Conservation (phyloP, 257 asterid genomes). For the Plectranthus barbatus region DNA sequence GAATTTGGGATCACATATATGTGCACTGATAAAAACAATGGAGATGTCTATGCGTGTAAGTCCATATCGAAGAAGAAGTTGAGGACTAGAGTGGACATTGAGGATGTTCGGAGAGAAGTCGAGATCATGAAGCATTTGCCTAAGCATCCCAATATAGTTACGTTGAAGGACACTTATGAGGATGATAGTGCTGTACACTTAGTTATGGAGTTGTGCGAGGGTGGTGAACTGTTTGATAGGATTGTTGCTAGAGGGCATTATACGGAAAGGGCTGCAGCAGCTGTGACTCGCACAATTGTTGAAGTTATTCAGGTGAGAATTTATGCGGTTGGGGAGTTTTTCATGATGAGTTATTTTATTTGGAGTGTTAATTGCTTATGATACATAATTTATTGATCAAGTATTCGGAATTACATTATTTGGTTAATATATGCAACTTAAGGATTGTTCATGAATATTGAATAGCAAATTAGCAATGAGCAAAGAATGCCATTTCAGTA, state of each 20-base stretch:
- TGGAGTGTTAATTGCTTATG: not conserved
- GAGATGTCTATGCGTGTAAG: slow-evolving; percentile 47
- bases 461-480: not conserved
- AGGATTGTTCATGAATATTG: not conserved
- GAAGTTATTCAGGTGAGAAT: slow-evolving; percentile 50
- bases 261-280: slow-evolving; percentile 65
- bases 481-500: not conserved
- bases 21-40: slow-evolving; percentile 37
- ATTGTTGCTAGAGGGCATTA: slow-evolving; percentile 62
- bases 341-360: not conserved
- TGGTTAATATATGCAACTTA: not conserved
- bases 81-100: slow-evolving; percentile 49
- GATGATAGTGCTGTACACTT: slow-evolving; percentile 53
- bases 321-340: not conserved
- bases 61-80: slow-evolving; percentile 58
- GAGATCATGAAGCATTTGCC: slow-evolving; percentile 67
- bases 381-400: not conserved
- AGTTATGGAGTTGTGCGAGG: slow-evolving; percentile 72
- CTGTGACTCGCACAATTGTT: slow-evolving; percentile 44
- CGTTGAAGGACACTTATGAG: slow-evolving; percentile 48
- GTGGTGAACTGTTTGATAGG: slow-evolving; percentile 61
- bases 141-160: slow-evolving; percentile 43
- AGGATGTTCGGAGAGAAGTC: slow-evolving; percentile 62
- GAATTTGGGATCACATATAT: slow-evolving; percentile 58
- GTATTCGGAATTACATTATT: not conserved